Conservation (phyloP, 129 eudicot species). For the Arctium minus region DNA sequence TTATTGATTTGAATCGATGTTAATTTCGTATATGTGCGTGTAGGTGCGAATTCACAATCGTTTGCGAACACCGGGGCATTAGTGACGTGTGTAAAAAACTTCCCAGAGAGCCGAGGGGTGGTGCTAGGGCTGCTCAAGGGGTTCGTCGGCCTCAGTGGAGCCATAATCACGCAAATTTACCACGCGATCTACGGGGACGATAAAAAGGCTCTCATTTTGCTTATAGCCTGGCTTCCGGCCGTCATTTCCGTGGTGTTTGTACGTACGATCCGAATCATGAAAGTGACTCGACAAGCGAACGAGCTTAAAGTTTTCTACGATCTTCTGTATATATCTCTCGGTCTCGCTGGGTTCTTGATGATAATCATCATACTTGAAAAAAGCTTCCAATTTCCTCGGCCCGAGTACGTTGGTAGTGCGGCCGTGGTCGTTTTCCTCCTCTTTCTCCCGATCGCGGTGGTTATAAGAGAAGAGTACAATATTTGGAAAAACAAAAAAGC, state of each 20-base stretch:
- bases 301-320: slow-evolving; percentile 66
- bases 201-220: slow-evolving; percentile 47
- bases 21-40: not conserved
- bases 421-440: slow-evolving; percentile 48
- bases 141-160: slow-evolving; percentile 85
- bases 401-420: slow-evolving; percentile 43
- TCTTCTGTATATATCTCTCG: slow-evolving; percentile 64
- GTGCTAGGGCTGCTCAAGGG: slow-evolving; percentile 84
- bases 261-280: slow-evolving; percentile 61
- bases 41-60: slow-evolving; percentile 78
- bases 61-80: slow-evolving; percentile 87
- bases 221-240: slow-evolving; percentile 81
- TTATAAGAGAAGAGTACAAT: slow-evolving; percentile 50
- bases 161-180: slow-evolving; percentile 72
- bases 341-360: slow-evolving; percentile 78
- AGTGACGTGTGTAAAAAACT: slow-evolving; percentile 79
- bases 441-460: slow-evolving; percentile 47
- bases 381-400: slow-evolving; percentile 22
- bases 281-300: slow-evolving; percentile 40
- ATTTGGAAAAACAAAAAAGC: slow-evolving; percentile 25
- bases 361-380: slow-evolving; percentile 46
- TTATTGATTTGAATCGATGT: not conserved
- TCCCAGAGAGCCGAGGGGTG: slow-evolving; percentile 84
- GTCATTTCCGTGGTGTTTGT: slow-evolving; percentile 57
- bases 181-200: slow-evolving; percentile 53